phyloP scores from a whole-genome alignment of 352 stramenopile species.

The Paralagenidium karlingii region DNA sequence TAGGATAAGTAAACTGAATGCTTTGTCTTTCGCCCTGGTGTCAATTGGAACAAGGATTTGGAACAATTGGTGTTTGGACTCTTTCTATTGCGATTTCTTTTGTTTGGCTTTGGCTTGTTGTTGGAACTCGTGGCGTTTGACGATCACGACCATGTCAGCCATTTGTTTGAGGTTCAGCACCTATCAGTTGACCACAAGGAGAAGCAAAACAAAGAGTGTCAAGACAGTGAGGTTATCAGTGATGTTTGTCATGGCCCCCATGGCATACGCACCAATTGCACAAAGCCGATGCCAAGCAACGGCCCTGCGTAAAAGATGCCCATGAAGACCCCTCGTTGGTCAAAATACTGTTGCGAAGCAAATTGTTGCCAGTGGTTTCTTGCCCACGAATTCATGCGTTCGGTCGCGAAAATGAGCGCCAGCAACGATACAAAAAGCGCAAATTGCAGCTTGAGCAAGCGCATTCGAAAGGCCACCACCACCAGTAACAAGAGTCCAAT shows the following conservation, averaged over 20 bases:
- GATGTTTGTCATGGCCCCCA: too few relatives aligned
- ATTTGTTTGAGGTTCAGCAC: slow-evolving; percentile 68
- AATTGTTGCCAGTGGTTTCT: slow-evolving; percentile 41
- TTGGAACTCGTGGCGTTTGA: slow-evolving; percentile 64
- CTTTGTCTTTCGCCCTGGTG: neutral
- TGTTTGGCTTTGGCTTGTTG: slow-evolving; percentile 33
- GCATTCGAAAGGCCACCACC: slow-evolving; percentile 37
- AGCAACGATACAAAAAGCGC: slow-evolving; percentile 57
- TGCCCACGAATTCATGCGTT: slow-evolving; percentile 53
- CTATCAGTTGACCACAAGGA: slow-evolving; percentile 8
- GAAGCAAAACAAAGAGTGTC: neutral
- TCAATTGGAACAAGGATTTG: neutral
- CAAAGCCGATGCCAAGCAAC: slow-evolving; percentile 58
- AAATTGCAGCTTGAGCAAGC: slow-evolving; percentile 38
- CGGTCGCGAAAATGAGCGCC: slow-evolving; percentile 30
- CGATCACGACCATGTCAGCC: slow-evolving; percentile 62
- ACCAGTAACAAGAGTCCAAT: slow-evolving; percentile 21
- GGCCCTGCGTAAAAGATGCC: slow-evolving; percentile 70
- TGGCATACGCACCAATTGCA: slow-evolving; percentile 63
- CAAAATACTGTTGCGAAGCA: slow-evolving; percentile 77
- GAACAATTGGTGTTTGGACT: neutral
- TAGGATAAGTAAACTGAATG: slow-evolving; percentile 2
- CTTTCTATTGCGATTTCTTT: slow-evolving; percentile 21
- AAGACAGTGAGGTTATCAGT: too few relatives aligned
- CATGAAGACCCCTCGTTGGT: slow-evolving; percentile 68